Evolutionary conservation across 495 filamentous ascomycete genomes (phyloP).

Genomic region (Monascus purpureus): DNA sequence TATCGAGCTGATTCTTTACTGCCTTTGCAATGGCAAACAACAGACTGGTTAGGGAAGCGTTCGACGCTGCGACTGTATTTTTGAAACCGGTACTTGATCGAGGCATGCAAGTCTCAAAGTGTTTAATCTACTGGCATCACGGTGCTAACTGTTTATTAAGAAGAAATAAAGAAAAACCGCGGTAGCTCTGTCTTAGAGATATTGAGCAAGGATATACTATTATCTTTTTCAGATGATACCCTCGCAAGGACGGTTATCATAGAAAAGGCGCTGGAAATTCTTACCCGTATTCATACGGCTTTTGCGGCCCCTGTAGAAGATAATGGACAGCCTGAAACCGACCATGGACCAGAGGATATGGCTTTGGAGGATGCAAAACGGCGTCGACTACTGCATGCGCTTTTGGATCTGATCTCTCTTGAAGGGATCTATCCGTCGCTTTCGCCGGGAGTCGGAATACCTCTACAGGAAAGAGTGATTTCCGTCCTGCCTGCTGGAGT

Average conservation of each 20-base stretch:
- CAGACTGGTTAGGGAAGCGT: slow-evolving; percentile 13
- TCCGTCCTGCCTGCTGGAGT: slow-evolving; percentile 33
- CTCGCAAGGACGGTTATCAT: slow-evolving; percentile 16
- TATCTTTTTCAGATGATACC: slow-evolving; percentile 2
- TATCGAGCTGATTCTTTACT: too few relatives aligned
- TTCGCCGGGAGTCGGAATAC: slow-evolving; percentile 38
- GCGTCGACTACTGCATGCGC: slow-evolving; percentile 31
- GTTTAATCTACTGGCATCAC: slow-evolving; percentile 1
- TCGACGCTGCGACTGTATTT: slow-evolving; percentile 24
- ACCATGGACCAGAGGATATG: slow-evolving; percentile 10
- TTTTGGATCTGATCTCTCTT: slow-evolving; percentile 39
- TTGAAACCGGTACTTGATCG: slow-evolving; percentile 27
- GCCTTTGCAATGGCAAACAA: slow-evolving; percentile 24
- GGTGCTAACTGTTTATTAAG: slow-evolving; percentile 23
- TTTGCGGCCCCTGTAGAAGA: slow-evolving; percentile 17
- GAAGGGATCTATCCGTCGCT: slow-evolving; percentile 44
- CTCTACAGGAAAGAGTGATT: slow-evolving; percentile 38
- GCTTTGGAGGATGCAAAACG: slow-evolving; percentile 29
- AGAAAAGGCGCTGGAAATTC: slow-evolving; percentile 21
- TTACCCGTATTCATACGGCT: slow-evolving; percentile 22
- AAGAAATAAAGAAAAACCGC: slow-evolving; percentile 22
- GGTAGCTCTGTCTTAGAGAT: slow-evolving; percentile 27
- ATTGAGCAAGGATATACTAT: slow-evolving; percentile 5
- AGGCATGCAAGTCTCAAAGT: slow-evolving; percentile 23
- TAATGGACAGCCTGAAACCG: background rate